A percentile compares a stretch with the other conserved stretches of the same genome.
phyloP scores from a whole-genome alignment of 2,329 filamentous ascomycete genomes.

The Chrysosporium keratinophilum region DNA sequence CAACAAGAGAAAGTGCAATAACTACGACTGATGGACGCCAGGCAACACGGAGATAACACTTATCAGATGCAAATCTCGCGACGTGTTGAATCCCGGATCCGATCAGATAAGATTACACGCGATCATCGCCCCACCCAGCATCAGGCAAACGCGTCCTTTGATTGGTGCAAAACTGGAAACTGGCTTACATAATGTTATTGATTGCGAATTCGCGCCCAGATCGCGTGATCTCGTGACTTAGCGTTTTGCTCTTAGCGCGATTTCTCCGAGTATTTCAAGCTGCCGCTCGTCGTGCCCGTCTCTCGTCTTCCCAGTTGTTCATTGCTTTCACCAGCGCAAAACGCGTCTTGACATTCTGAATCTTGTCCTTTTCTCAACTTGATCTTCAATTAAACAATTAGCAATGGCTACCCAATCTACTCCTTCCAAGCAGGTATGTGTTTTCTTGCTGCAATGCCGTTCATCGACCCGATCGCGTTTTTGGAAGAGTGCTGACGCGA shows the following conservation, averaged over 20 bases:
- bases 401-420: constrained; percentile 69
- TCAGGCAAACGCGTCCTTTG: constrained; percentile 3
- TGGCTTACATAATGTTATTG: constrained; percentile 3
- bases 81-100: background rate
- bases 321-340: constrained; percentile 12
- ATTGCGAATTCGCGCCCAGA: background rate
- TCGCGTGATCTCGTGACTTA: constrained; percentile 20
- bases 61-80: constrained; percentile 1
- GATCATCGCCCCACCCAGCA: background rate
- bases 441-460: constrained; percentile 24
- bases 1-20: background rate
- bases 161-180: background rate
- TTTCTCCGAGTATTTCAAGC: constrained; percentile 14
- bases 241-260: constrained; percentile 15
- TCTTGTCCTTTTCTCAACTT: constrained; percentile 10
- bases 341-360: constrained; percentile 1
- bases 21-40: background rate
- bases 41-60: background rate
- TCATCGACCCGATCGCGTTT: constrained; percentile 27
- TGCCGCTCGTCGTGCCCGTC: background rate
- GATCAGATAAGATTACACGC: constrained; percentile 16
- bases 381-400: constrained; percentile 21
- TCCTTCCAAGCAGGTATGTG: constrained; percentile 60
- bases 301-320: constrained; percentile 13
- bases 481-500: constrained; percentile 30